phyloP scores from a whole-genome alignment of 2,329 filamentous ascomycete genomes.

The Aspergillus ochraceus region DNA sequence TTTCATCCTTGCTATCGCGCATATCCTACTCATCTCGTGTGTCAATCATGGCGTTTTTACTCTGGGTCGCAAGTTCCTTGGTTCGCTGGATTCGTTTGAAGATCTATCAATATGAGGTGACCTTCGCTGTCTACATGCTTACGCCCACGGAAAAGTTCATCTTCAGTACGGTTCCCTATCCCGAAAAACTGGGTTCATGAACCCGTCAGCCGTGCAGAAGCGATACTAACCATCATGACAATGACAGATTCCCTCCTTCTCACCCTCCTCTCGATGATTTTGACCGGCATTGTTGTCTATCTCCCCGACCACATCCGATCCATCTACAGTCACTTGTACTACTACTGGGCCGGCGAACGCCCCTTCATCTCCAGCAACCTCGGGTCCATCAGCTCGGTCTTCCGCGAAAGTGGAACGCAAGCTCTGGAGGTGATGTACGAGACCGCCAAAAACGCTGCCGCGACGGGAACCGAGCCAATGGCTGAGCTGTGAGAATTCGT shows the following conservation, averaged over 20 bases:
- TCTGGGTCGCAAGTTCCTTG: constrained; percentile 52
- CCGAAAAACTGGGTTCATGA: neutral
- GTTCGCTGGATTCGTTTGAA: constrained; percentile 89
- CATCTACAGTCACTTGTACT: constrained; percentile 82
- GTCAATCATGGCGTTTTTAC: constrained; percentile 26
- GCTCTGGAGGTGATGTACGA: constrained; percentile 50
- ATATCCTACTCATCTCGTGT: neutral
- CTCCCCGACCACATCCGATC: constrained; percentile 86
- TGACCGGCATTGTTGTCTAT: constrained; percentile 86
- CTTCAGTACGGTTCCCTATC: constrained; percentile 69
- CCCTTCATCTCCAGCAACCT: constrained; percentile 37
- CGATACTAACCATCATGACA: constrained; percentile 4
- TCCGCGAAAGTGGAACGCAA: constrained; percentile 31
- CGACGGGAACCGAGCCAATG: constrained; percentile 33
- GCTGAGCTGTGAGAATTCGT: constrained; percentile 30
- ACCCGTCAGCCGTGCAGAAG: neutral
- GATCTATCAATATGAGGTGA: constrained; percentile 98
- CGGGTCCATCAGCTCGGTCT: constrained; percentile 33
- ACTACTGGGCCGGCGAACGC: constrained; percentile 84
- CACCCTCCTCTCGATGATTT: constrained; percentile 80
- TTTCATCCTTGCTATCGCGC: constrained; percentile 5
- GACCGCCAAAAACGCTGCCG: constrained; percentile 47
- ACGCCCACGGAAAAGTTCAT: constrained; percentile 95
- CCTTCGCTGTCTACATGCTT: constrained; percentile 95
- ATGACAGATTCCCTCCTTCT: constrained; percentile 81